These are phyloP conservation scores for Puccinia brachypodii DNA, from an alignment of 1,284 basidiomycete genomes.

Conservation along the genomic window DNA sequence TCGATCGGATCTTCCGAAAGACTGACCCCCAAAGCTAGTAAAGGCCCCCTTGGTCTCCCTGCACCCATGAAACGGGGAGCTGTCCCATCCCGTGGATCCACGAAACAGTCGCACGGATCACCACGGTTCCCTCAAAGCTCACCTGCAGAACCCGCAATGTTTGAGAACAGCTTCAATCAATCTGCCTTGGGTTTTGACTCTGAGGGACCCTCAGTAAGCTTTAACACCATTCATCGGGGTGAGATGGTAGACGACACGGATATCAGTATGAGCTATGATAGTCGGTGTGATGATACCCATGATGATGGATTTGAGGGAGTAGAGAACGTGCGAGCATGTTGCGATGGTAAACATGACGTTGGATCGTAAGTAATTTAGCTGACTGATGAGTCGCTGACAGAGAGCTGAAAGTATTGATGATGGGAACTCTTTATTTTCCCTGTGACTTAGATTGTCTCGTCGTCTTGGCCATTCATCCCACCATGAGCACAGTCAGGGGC, in stretches of 20 bases:
- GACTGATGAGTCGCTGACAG: slow-evolving; percentile 32
- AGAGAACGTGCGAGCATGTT: slow-evolving; percentile 88
- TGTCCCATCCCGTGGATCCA: slow-evolving; percentile 26
- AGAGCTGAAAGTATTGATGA: too few species aligned
- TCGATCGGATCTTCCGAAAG: slow-evolving; percentile 33
- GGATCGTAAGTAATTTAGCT: slow-evolving; percentile 54
- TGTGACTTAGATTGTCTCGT: slow-evolving; percentile 24
- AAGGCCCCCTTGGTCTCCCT: slow-evolving; percentile 50
- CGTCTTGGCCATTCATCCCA: slow-evolving; percentile 23
- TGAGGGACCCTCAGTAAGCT: slow-evolving; percentile 62
- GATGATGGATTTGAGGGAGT: slow-evolving; percentile 84
- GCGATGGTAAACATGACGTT: slow-evolving; percentile 78
- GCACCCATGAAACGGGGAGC: slow-evolving; percentile 22
- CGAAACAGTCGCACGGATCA: slow-evolving; percentile 2
- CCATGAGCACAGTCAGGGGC: neutral
- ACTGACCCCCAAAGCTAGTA: slow-evolving; percentile 44
- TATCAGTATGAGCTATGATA: slow-evolving; percentile 53
- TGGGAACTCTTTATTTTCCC: neutral
- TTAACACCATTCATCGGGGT: slow-evolving; percentile 58
- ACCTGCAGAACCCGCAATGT: neutral
- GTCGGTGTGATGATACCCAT: slow-evolving; percentile 65
- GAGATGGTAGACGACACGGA: slow-evolving; percentile 57
- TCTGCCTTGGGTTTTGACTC: slow-evolving; percentile 51
- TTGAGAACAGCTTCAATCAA: slow-evolving; percentile 39
- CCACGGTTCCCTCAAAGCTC: neutral